Base-by-base conservation (phyloP, 1,139 yeast species). In the Nakaseomyces kungkrabaensis region DNA sequence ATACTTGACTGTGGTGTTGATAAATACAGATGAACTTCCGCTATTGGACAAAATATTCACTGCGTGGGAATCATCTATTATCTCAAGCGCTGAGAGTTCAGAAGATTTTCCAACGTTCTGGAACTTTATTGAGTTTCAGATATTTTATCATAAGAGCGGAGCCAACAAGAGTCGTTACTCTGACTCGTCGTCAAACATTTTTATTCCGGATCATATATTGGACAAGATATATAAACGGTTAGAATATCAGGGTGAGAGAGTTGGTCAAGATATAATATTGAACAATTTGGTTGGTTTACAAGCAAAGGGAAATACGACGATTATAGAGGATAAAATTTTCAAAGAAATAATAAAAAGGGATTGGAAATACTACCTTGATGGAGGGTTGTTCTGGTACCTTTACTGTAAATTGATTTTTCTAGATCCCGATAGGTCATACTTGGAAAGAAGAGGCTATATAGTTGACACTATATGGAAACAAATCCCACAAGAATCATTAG, bases 31-130 rank as follows among this genome's bases (percentile, higher is more conserved):
- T 43, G 62, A 62, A 6, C 50, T 55, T 32, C 54, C 56, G 13
- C 48, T 51, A 6, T 48, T 65, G 32, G 43, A 52, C 3, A 9
- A 45, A 25, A 26, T 60, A 10, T 49, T 60, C 11, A 42, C 52
- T 4, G 48, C 48, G 37, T 32, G 58, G 6, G 51, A 55, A 33
- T 27, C 36, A 1, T 53, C 59, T 3, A 57, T 50, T 45, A 47
- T 53, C n/a, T 44, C 53, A 13, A 50, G 52, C 25, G 49, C 60
- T 5, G 57, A 59, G 33, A 48, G 53, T 8, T 46, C 54, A 8
- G 62, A 60, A 22, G 63, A 60, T 43, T 60, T 59, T 43, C 60
- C 59, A 37, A 25, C 60, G 7, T 64, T 65, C 48, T 57, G 62
- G 59, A 68, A 64, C 47, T 60, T 54, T 45, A 51, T 65, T 17